A percentile compares a stretch with the other conserved stretches of the same genome.
These are phyloP conservation scores for Capronia americana DNA, from an alignment of 2,329 filamentous ascomycete genomes.

Conservation along the genomic window DNA sequence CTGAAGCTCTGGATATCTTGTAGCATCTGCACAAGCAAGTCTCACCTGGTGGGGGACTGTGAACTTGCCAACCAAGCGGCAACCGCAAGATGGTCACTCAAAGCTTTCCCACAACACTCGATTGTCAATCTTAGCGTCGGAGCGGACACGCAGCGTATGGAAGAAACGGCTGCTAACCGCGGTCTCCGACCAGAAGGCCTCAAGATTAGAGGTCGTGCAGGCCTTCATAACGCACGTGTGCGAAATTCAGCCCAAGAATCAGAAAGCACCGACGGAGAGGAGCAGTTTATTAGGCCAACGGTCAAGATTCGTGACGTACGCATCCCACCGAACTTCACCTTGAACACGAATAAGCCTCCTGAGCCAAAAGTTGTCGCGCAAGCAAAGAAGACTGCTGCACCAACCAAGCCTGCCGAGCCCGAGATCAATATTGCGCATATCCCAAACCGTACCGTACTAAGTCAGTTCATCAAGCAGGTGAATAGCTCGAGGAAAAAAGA, in stretches of 20 bases:
- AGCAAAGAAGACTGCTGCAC: neutral
- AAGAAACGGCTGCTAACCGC: constrained; percentile 35
- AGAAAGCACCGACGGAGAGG: constrained; percentile 44
- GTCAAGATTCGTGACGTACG: constrained; percentile 28
- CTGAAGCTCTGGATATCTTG: constrained; percentile 53
- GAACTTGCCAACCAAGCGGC: constrained; percentile 45
- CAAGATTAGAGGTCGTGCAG: constrained; percentile 48
- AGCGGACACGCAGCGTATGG: constrained; percentile 35
- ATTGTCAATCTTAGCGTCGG: constrained; percentile 50
- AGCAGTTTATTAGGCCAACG: constrained; percentile 37
- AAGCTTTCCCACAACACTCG: constrained; percentile 45
- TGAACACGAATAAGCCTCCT: neutral
- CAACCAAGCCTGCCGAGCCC: neutral
- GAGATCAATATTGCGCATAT: neutral
- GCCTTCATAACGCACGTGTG: constrained; percentile 41
- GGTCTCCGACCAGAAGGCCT: constrained; percentile 41
- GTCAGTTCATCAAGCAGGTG: constrained; percentile 1
- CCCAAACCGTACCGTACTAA: constrained; percentile 1
- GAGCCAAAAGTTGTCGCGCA: neutral
- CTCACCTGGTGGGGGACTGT: constrained; percentile 54
- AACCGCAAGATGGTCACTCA: constrained; percentile 49
- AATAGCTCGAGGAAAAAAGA: neutral
- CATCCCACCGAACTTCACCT: neutral
- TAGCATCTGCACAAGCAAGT: constrained; percentile 51
- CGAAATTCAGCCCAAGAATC: constrained; percentile 11